phyloP scores from a whole-genome alignment of 1,284 basidiomycete species.

The Mycena citricolor region DNA sequence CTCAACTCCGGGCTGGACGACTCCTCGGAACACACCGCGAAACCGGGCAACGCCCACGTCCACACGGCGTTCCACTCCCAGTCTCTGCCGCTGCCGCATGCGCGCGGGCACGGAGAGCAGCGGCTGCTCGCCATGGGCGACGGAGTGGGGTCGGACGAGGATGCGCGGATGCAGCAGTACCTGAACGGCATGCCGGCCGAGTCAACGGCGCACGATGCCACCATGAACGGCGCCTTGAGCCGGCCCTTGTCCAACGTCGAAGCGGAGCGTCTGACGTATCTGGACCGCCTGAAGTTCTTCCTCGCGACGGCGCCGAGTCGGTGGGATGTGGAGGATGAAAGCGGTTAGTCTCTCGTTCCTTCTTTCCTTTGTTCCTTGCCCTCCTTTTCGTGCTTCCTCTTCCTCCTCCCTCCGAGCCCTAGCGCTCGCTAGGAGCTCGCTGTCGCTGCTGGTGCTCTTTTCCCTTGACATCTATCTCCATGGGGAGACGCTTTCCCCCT shows the following conservation, averaged over 20 bases:
- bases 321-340: slow-evolving; percentile 46
- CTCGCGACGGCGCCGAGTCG: slow-evolving; percentile 80
- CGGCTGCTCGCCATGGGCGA: slow-evolving; percentile 15
- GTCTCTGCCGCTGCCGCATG: slow-evolving; percentile 26
- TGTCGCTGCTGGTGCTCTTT: too few relatives aligned
- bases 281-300: slow-evolving; percentile 82
- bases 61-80: slow-evolving; percentile 40
- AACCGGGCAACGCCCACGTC: slow-evolving; percentile 43
- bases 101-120: slow-evolving; percentile 7
- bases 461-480: too few relatives aligned
- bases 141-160: slow-evolving; percentile 9
- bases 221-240: slow-evolving; percentile 45
- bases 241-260: slow-evolving; percentile 61
- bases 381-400: background rate
- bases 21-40: slow-evolving; percentile 39
- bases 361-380: background rate
- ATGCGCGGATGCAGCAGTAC: slow-evolving; percentile 20
- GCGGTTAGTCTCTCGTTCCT: slow-evolving; percentile 13
- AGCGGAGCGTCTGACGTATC: slow-evolving; percentile 65
- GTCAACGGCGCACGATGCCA: slow-evolving; percentile 16
- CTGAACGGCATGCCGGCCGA: background rate
- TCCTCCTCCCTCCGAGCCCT: too few relatives aligned
- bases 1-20: slow-evolving; percentile 12
- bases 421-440: too few relatives aligned
- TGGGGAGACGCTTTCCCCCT: too few relatives aligned